phyloP scores from a whole-genome alignment of 2,329 filamentous ascomycete genomes.

The Botryosphaeria agaves region DNA sequence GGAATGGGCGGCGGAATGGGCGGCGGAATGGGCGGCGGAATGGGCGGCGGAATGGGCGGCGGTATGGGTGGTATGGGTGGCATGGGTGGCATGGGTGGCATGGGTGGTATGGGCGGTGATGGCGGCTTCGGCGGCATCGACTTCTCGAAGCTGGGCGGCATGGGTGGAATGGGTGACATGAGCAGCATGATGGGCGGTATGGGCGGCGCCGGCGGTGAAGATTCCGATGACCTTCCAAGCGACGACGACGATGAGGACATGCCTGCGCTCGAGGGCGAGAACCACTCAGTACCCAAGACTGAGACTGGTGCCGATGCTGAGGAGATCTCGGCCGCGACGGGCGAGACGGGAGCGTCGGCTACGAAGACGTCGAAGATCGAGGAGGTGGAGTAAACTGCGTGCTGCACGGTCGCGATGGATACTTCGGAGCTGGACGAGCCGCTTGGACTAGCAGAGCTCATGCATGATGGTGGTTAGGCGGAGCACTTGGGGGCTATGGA shows the following conservation, averaged over 20 bases:
- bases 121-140: slow-evolving; percentile 77
- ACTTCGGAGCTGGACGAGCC: no score
- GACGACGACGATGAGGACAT: slow-evolving; percentile 63
- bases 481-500: no score
- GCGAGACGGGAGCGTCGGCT: slow-evolving; percentile 12
- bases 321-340: slow-evolving; percentile 1
- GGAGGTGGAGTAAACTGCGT: slow-evolving; percentile 21
- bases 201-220: slow-evolving; percentile 12
- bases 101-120: slow-evolving; percentile 21
- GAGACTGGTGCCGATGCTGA: slow-evolving; percentile 16
- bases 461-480: no score
- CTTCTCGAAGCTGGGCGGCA: slow-evolving; percentile 72
- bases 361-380: slow-evolving; percentile 25
- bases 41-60: slow-evolving; percentile 25
- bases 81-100: slow-evolving; percentile 28
- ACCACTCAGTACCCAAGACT: slow-evolving; percentile 22
- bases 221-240: slow-evolving; percentile 27
- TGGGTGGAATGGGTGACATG: slow-evolving; percentile 21
- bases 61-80: slow-evolving; percentile 20
- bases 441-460: no score
- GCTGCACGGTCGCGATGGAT: no score
- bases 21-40: slow-evolving; percentile 25
- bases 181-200: slow-evolving; percentile 15
- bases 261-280: slow-evolving; percentile 58
- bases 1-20: slow-evolving; percentile 45